Evolutionary conservation across 192 early-diverging fungal species (phyloP), one percentile per base, ranked within the genome.

Genomic region (Lunasporangiospora selenospora): DNA sequence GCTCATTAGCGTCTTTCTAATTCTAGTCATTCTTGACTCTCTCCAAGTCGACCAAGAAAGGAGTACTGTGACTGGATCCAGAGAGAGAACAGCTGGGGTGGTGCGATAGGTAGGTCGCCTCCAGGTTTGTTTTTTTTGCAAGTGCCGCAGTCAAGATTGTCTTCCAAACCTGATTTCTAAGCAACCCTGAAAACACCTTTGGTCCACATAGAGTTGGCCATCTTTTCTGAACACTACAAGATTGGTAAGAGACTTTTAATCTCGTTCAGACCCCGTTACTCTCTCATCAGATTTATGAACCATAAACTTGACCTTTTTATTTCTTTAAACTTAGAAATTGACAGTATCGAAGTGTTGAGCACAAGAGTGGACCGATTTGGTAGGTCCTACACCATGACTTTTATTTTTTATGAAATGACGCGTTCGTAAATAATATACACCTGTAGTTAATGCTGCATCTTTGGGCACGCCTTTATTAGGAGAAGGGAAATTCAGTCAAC

Each of bases 331-430:
- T 15, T 66, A 86, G 90, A 93, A 70, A 92, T 94, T 53, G 82
- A 80, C 59, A 89, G 87, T 31, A 78, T 94, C 12, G 93, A 94
- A 79, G 87, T 94, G 0, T 59, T 78, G 3, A 88, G 83, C 15
- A 77, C 79, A 16, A 52, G 93, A 24, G 81, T 88, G 3, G 93
- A 94, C 75, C 76, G 81, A 48, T 94, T 92, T 61, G 93, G 92
- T 78, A 81, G 51, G 75, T 40, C 10, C 30, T 16, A 40, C 26
- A 19, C n/a, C n/a, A n/a, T n/a, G n/a, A n/a, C n/a, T n/a, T n/a
- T n/a, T n/a, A n/a, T n/a, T n/a, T n/a, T n/a, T n/a, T n/a, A n/a
- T n/a, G n/a, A n/a, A n/a, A n/a, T n/a, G n/a, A n/a, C n/a, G n/a
- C n/a, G n/a, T n/a, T n/a, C n/a, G n/a, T n/a, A n/a, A n/a, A n/a